phyloP scores from a whole-genome alignment of 345 rosid genomes.

The Moricandia moricandioides region DNA sequence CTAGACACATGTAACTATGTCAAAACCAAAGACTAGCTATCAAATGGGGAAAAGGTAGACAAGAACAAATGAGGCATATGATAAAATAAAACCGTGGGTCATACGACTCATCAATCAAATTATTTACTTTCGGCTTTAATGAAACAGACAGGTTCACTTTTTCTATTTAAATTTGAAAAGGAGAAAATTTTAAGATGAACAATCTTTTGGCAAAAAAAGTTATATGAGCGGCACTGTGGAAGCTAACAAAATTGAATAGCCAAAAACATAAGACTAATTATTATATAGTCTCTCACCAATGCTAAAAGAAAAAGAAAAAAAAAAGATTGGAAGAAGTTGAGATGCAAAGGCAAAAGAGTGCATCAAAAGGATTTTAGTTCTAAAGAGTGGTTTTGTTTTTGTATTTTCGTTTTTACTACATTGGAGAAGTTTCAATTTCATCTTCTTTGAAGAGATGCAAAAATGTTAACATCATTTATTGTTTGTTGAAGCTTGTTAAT shows the following conservation, averaged over 20 bases:
- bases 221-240: background rate
- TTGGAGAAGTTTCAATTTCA: slow-evolving; percentile 18
- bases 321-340: slow-evolving; percentile 45
- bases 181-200: background rate
- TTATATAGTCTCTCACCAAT: background rate
- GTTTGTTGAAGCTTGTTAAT: slow-evolving; percentile 10
- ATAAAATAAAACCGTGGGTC: background rate
- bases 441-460: slow-evolving; percentile 17
- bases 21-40: background rate
- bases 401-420: slow-evolving; percentile 13
- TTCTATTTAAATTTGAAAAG: background rate
- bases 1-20: background rate
- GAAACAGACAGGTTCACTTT: background rate
- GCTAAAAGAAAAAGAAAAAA: background rate
- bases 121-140: background rate
- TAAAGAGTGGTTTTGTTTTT: slow-evolving; percentile 22
- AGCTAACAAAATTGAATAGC: background rate
- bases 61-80: background rate
- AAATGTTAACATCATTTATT: slow-evolving; percentile 8
- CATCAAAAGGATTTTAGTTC: slow-evolving; percentile 15
- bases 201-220: background rate
- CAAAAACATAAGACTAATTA: background rate
- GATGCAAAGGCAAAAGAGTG: slow-evolving; percentile 25
- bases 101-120: background rate
- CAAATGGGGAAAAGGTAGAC: background rate